phyloP scores from a whole-genome alignment of 2,329 filamentous ascomycete species.

The Aspergillus pseudoglaucus region DNA sequence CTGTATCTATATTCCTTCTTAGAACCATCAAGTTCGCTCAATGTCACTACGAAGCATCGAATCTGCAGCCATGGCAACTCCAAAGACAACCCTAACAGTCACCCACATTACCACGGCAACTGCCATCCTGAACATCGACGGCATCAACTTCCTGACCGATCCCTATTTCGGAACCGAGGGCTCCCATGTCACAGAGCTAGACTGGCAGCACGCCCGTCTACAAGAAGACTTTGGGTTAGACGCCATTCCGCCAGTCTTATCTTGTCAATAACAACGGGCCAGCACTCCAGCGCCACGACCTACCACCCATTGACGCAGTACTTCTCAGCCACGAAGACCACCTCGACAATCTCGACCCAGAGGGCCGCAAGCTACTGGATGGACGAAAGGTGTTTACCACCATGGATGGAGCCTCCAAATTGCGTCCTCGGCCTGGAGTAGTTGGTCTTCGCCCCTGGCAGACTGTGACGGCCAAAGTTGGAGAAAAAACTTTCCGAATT shows the following conservation, averaged over 20 bases:
- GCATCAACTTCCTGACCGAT: conserved; percentile 41
- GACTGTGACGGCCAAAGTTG: conserved; percentile 21
- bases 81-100: neutral
- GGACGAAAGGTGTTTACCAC: conserved; percentile 7
- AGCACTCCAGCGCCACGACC: conserved; percentile 3
- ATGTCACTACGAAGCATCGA: too few species aligned
- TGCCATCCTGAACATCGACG: conserved; percentile 41
- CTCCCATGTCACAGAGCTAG: too few species aligned
- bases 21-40: too few species aligned
- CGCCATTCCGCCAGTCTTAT: conserved; percentile 4
- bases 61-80: too few species aligned
- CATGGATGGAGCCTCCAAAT: conserved; percentile 5
- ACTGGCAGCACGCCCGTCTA: too few species aligned
- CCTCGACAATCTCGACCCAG: conserved; percentile 7
- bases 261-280: conserved; percentile 1
- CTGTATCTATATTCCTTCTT: too few species aligned
- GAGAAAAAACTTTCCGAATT: conserved; percentile 29
- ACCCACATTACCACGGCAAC: conserved; percentile 43
- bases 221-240: too few species aligned
- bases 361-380: conserved; percentile 7
- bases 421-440: conserved; percentile 4
- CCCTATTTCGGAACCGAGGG: conserved; percentile 40
- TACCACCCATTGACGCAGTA: conserved; percentile 7
- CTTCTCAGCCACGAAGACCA: conserved; percentile 9
- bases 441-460: conserved; percentile 34